Evolutionary conservation across 140 eudicot genomes (phyloP).

Genomic region (Cichorium intybus): DNA sequence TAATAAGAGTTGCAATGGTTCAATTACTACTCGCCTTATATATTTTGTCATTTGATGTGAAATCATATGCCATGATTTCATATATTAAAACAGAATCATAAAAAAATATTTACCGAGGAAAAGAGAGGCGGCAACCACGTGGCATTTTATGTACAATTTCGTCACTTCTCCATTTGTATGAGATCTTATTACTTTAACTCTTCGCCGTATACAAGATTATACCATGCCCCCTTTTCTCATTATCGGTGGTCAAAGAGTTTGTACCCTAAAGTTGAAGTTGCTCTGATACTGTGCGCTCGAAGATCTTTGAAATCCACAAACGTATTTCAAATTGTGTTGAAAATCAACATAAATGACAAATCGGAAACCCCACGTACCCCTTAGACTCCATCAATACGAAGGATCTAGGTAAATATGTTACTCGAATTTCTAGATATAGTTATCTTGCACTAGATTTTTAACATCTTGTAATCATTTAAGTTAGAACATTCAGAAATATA

Average conservation of each 20-base stretch:
- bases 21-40: neutral
- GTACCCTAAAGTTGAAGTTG: neutral
- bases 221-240: neutral
- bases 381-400: neutral
- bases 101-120: neutral
- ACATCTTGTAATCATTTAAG: neutral
- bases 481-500: neutral
- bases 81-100: neutral
- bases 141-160: constrained; percentile 7
- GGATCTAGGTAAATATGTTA: constrained; percentile 15
- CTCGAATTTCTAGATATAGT: neutral
- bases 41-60: neutral
- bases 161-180: constrained; percentile 11
- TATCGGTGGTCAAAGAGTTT: neutral
- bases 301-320: neutral
- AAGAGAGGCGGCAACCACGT: constrained; percentile 7
- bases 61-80: neutral
- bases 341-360: neutral
- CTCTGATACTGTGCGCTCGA: neutral
- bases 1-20: neutral
- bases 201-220: neutral
- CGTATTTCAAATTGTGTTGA: neutral
- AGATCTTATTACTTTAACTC: neutral
- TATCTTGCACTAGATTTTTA: neutral
- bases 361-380: neutral